Evolutionary conservation across 768 basidiomycete genomes (phyloP), one percentile per base, ranked within the genome.

Genomic region (Tylopilus sp.): DNA sequence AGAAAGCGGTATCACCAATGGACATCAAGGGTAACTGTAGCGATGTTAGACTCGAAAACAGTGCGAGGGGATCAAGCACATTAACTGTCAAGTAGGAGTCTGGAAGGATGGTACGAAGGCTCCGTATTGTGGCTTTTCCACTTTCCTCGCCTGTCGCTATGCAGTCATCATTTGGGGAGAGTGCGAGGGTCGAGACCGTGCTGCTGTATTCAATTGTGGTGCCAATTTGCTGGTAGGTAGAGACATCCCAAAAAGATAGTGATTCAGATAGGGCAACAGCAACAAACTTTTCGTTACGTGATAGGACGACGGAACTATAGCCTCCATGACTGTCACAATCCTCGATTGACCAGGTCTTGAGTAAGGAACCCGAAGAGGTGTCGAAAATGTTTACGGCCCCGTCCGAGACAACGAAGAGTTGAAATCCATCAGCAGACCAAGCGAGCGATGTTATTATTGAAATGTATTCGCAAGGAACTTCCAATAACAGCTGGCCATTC

Each of bases 221-320:
- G 3, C 51, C 45, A 4, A 52, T 40, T 41, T 41, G 50, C 9
- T 15, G 3, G 6, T 35, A 15, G 4, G 44, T 46, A 13, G 44
- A 22, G 10, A 6, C 18, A 9, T 51, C 39, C 50, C 50, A 51
- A 35, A 52, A 44, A 22, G 36, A 51, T 13, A 51, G 13, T 10
- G 33, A 47, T 0, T 6, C 3, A 17, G 1, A 17, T 17, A 17
- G 15, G 33, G 15, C 15, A 15, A 35, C 33, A 6, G 15, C 33
- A 6, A 15, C 15, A 35, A 35, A 35, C 33, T 17, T 35, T 35
- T 35, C 15, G 15, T 35, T 35, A 6, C 7, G 33, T 35, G 33
- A 35, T 30, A 40, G 4, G 10, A n/a, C 5, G 21, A 48, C 10
- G 6, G 47, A 40, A 31, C 18, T 3, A 3, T 0, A n/a, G n/a